Base-by-base conservation (phyloP, 1,139 yeast genomes). In the Magnusiomyces suaveolens region DNA sequence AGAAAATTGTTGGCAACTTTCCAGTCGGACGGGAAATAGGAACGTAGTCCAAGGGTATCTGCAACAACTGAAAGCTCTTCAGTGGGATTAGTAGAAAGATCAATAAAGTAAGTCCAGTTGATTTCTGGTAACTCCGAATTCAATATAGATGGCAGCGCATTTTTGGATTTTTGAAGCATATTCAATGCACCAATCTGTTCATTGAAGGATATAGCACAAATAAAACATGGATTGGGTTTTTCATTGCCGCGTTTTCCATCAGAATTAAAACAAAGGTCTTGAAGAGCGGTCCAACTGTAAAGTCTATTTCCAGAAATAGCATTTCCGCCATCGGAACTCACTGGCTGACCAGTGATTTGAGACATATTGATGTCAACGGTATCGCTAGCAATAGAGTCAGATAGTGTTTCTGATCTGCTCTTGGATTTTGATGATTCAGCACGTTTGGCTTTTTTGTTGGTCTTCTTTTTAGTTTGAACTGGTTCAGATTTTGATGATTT, bases 51-150 rank as follows among this genome's bases (percentile, higher is more conserved):
- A 21, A 48, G 24, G 2, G 32, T n/a, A 12, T 39, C 23, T 36
- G 43, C 43, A 38, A 48, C 24, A 16, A 18, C 6, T 2, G 43
- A 24, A 2, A 38, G 16, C 23, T 48, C 44, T 20, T 48, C 44
- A 6, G 43, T 16, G 12, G 14, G 23, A 18, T 48, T 44, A 3
- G 20, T 23, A 6, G 32, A 1, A 18, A 24, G 32, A 25, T 48
- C 51, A 38, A 48, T 21, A 38, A 48, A 23, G 21, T 48, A 23
- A 12, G 21, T 21, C 51, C 51, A 48, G 18, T 10, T 36, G 41
- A n/a, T 10, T 36, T 8, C 18, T 6, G 33, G 33, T 12, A n/a
- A 36, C 24, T 23, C 29, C n/a, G 16, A n/a, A 8, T 23, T 32
- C 16, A 18, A 12, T 18, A n/a, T n/a, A 26, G 36, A 20, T 20